A percentile compares a stretch with the other conserved stretches of the same genome.
Conservation (phyloP, 495 filamentous ascomycete genomes). For the Annulohypoxylon moriforme region DNA sequence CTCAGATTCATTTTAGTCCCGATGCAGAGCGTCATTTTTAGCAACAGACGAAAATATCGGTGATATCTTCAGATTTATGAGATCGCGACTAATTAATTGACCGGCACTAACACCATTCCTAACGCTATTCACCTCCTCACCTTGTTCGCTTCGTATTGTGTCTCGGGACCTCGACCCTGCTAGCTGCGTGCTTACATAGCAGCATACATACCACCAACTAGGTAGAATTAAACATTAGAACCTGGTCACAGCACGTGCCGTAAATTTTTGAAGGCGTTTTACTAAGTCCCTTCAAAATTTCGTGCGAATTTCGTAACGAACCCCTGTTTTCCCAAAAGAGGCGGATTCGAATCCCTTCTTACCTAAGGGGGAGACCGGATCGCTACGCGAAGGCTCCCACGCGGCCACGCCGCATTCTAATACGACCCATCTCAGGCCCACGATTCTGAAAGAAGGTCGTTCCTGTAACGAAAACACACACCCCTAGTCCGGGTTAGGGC, state of each 20-base stretch:
- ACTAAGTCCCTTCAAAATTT: background rate
- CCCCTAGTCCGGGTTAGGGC: conserved; percentile 41
- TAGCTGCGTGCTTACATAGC: background rate
- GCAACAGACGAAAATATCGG: background rate
- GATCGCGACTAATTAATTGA: conserved; percentile 38
- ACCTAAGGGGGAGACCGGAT: background rate
- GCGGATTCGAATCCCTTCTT: conserved; percentile 6
- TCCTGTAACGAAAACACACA: background rate
- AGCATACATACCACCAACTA: background rate
- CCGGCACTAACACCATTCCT: conserved; percentile 7
- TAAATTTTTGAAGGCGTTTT: background rate
- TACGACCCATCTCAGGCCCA: background rate
- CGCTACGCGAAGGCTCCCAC: conserved; percentile 3
- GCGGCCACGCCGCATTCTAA: conserved; percentile 1
- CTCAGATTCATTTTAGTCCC: conserved; percentile 14
- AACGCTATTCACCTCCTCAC: background rate
- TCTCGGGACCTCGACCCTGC: conserved; percentile 4
- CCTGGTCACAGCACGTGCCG: conserved; percentile 26
- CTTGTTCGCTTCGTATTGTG: conserved; percentile 11
- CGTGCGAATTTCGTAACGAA: background rate
- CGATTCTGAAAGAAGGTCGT: background rate
- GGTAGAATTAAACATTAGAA: background rate
- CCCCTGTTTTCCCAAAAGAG: background rate
- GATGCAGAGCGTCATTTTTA: conserved; percentile 30
- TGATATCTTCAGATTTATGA: conserved; percentile 16